Conservation (phyloP, 257 asterid species). For the Coffea canephora region DNA sequence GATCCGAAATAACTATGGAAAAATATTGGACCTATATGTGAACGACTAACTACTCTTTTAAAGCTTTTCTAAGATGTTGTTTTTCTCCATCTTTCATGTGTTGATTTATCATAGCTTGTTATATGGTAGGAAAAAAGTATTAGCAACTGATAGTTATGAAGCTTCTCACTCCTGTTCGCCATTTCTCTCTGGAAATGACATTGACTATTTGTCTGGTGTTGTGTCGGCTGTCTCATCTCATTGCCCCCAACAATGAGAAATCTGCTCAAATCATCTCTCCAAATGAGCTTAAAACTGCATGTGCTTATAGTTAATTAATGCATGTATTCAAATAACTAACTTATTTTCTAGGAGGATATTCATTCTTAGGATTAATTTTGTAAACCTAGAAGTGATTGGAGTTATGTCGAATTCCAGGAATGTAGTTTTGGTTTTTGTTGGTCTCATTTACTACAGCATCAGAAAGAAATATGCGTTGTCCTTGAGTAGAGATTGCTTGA, state of each 20-base stretch:
- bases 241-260: neutral
- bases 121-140: neutral
- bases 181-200: neutral
- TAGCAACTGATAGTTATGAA: neutral
- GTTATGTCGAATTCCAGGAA: neutral
- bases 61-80: neutral
- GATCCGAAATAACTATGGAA: neutral
- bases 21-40: neutral
- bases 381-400: neutral
- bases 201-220: neutral
- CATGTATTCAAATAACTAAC: neutral
- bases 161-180: neutral
- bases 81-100: neutral
- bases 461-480: neutral
- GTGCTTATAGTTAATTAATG: neutral
- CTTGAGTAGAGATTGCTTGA: neutral
- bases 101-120: neutral
- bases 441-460: neutral
- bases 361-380: neutral
- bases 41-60: neutral
- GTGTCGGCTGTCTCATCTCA: neutral
- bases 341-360: neutral
- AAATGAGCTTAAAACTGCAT: neutral
- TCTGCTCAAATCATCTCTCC: neutral
- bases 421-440: neutral